Evolutionary conservation across 192 early-diverging fungal genomes (phyloP).

Genomic region (Coemansia sp.): DNA sequence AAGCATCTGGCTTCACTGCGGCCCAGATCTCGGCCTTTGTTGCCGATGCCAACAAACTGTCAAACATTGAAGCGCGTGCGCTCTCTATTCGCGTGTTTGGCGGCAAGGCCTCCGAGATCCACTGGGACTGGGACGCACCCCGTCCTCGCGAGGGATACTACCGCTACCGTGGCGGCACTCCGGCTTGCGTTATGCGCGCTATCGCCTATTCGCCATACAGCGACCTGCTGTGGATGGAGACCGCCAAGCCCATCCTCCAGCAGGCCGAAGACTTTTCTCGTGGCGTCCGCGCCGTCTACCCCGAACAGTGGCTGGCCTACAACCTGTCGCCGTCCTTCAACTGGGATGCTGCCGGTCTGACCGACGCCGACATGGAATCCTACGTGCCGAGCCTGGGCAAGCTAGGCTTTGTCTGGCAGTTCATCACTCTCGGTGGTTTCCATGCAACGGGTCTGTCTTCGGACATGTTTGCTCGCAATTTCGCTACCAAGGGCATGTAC

Average conservation of each 20-base stretch:
- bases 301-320: constrained; percentile 88
- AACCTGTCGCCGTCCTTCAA: constrained; percentile 98
- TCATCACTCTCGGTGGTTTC: constrained; percentile 95
- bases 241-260: constrained; percentile 86
- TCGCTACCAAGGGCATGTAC: constrained; percentile 85
- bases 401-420: constrained; percentile 97
- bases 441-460: constrained; percentile 86
- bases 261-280: constrained; percentile 90
- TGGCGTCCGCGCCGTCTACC: constrained; percentile 76
- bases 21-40: constrained; percentile 55
- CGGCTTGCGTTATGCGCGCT: constrained; percentile 79
- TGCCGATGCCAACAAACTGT: constrained; percentile 58
- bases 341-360: constrained; percentile 96
- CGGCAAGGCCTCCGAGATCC: constrained; percentile 50
- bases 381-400: constrained; percentile 82
- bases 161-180: constrained; percentile 94
- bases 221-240: constrained; percentile 97
- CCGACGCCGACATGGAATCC: constrained; percentile 80
- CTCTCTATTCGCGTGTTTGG: constrained; percentile 64
- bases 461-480: constrained; percentile 85
- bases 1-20: constrained; percentile 37
- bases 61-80: constrained; percentile 79
- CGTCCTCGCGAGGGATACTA: constrained; percentile 94
- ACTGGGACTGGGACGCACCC: constrained; percentile 89
- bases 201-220: constrained; percentile 84